phyloP scores from a whole-genome alignment of 768 basidiomycete genomes.

The Serendipita sp. region DNA sequence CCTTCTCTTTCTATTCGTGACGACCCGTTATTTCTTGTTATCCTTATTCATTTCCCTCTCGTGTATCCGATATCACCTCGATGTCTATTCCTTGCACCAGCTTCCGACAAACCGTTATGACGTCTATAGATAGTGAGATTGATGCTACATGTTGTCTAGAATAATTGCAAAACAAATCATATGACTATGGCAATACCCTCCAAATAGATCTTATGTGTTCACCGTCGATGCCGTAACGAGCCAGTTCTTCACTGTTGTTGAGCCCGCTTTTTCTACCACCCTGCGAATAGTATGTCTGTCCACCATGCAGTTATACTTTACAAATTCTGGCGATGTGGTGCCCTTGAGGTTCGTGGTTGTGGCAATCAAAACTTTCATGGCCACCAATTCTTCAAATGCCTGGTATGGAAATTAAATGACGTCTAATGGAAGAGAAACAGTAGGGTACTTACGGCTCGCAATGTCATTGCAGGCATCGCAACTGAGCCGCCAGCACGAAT shows the following conservation, averaged over 20 bases:
- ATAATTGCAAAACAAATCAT: no score
- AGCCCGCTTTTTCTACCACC: slow-evolving; percentile 46
- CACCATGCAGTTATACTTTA: slow-evolving; percentile 52
- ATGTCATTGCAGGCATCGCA: slow-evolving; percentile 52
- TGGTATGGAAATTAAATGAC: slow-evolving; percentile 17
- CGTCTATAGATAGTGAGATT: not conserved
- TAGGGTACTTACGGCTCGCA: slow-evolving; percentile 44
- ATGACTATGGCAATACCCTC: no score
- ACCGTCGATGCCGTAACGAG: slow-evolving; percentile 27
- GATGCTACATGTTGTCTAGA: not conserved
- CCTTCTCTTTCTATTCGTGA: not conserved
- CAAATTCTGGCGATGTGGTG: slow-evolving; percentile 46
- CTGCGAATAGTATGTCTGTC: slow-evolving; percentile 49
- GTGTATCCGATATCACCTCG: not conserved
- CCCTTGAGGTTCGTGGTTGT: slow-evolving; percentile 29
- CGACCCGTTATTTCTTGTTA: not conserved
- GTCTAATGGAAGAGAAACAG: slow-evolving; percentile 12
- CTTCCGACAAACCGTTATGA: no score
- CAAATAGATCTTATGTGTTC: not conserved
- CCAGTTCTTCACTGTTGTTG: slow-evolving; percentile 66
- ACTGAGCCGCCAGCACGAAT: slow-evolving; percentile 45
- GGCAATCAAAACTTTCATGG: slow-evolving; percentile 32
- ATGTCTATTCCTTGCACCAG: no score
- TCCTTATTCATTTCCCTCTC: not conserved
- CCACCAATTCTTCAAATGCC: slow-evolving; percentile 62